Evolutionary conservation across 768 basidiomycete genomes (phyloP), one percentile per base, ranked within the genome.

Genomic region (Hortiboletus campestris): DNA sequence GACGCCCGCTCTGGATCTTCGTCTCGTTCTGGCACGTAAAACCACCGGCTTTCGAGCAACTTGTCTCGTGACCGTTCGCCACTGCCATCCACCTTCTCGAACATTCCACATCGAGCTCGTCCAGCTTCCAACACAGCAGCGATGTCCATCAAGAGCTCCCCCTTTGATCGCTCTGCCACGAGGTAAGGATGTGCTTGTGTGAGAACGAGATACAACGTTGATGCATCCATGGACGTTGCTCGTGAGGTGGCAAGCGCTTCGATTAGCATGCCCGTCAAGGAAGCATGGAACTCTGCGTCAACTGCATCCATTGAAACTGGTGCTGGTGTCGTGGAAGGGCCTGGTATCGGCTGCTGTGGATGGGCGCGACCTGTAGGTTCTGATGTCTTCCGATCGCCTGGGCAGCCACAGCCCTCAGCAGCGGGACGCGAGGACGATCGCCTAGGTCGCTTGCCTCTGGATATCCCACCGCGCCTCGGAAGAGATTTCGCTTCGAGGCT

Each of bases 21-120:
- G 62, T 91, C 88, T 65, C 76, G 67, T 64, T 89, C 88, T 0
- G 88, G 84, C 7, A 87, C 81, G 63, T 91, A 91, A 68, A 88
- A 91, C 86, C 86, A 91, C 64, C 84, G 68, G 46, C 62, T 57
- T 20, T 63, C 61, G 2, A 59, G 80, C 19, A 80, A 79, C 63
- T 85, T 85, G 54, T 85, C 65, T 38, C 49, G 81, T 75, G 60
- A 81, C 22, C 35, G 80, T 79, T 84, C 68, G 2, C 80, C 80
- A 62, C 80, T 84, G 56, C 83, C 81, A 60, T 87, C 84, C 34
- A 89, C 86, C 64, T 85, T 85, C 28, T 84, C 87, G 65, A 90
- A 90, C 55, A 90, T 80, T 4, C 85, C 86, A 55, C 76, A 78
- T 42, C 77, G 77, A 20, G 69, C 62, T 8, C 70, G 72, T 20